A percentile compares a stretch with the other conserved stretches of the same genome.
Conservation (phyloP, 176 grass and related monocot genomes). For the Avena atlantica region DNA sequence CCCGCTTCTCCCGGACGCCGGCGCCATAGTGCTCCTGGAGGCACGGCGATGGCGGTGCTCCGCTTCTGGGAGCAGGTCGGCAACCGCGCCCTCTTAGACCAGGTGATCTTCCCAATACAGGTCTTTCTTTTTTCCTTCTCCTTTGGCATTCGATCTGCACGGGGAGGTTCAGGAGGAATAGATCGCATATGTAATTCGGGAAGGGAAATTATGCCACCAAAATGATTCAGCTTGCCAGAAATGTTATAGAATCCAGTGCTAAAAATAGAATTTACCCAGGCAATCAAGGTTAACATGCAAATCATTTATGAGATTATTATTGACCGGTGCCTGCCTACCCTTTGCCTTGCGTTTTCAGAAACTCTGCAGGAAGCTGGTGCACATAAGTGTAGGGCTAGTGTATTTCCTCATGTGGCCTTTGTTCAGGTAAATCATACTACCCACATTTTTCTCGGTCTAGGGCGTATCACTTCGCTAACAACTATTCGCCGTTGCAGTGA, state of each 20-base stretch:
- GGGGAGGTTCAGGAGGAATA: background rate
- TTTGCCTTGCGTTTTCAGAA: slow-evolving; percentile 51
- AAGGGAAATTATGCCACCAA: background rate
- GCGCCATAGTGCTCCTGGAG: slow-evolving; percentile 49
- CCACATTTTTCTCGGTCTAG: background rate
- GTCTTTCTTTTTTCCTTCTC: background rate
- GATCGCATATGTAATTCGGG: background rate
- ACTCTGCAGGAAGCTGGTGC: slow-evolving; percentile 81
- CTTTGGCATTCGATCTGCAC: background rate
- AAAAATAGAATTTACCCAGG: background rate
- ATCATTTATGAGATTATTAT: slow-evolving; percentile 3
- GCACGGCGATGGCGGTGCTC: slow-evolving; percentile 55
- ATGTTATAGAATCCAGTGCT: background rate
- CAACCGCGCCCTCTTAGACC: slow-evolving; percentile 67
- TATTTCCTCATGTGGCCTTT: slow-evolving; percentile 79
- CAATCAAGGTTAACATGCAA: background rate
- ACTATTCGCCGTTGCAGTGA: slow-evolving; percentile 41
- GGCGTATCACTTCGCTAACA: background rate
- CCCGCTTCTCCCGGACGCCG: slow-evolving; percentile 56
- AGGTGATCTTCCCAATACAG: slow-evolving; percentile 38
- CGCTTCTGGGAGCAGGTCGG: slow-evolving; percentile 72
- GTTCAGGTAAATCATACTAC: slow-evolving; percentile 64
- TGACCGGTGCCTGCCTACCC: background rate
- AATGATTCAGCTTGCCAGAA: background rate
- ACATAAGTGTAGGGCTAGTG: slow-evolving; percentile 64